These are phyloP conservation scores for Lactarius vividus DNA, from an alignment of 768 basidiomycete species.

Conservation along the genomic window DNA sequence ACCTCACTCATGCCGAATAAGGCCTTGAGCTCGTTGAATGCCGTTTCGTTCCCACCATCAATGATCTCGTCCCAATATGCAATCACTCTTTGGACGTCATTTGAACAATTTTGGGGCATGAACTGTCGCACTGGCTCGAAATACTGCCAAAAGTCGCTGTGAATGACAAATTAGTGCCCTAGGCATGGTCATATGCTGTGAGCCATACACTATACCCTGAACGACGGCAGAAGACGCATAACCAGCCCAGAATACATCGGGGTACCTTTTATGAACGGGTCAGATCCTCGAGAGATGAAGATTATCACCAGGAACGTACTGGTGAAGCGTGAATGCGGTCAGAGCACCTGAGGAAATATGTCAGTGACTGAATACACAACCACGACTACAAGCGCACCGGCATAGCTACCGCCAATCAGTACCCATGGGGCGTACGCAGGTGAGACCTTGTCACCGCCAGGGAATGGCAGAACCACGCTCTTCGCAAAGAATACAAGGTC, in stretches of 20 bases:
- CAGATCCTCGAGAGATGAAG: neutral
- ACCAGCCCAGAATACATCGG: constrained; percentile 55
- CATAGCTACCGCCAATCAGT: constrained; percentile 45
- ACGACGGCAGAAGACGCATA: constrained; percentile 43
- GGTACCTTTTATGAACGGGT: constrained; percentile 44
- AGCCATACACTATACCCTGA: neutral
- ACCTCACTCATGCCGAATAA: constrained; percentile 31
- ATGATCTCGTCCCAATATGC: neutral
- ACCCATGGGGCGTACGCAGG: constrained; percentile 49
- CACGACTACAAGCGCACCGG: constrained; percentile 29
- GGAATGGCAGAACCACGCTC: constrained; percentile 40
- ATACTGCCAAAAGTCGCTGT: constrained; percentile 42
- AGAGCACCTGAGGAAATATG: neutral
- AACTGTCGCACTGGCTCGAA: constrained; percentile 63
- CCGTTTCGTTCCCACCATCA: neutral
- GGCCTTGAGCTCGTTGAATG: neutral
- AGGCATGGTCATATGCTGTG: neutral
- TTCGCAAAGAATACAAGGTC: constrained; percentile 69
- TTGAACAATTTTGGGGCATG: constrained; percentile 73
- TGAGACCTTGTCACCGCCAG: constrained; percentile 54
- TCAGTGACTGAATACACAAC: constrained; percentile 8
- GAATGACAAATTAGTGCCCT: neutral
- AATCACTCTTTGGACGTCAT: constrained; percentile 44
- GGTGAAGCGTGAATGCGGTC: constrained; percentile 68
- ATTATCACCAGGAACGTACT: constrained; percentile 37